Evolutionary conservation across 345 rosid species (phyloP).

Genomic region (Linum trigynum): DNA sequence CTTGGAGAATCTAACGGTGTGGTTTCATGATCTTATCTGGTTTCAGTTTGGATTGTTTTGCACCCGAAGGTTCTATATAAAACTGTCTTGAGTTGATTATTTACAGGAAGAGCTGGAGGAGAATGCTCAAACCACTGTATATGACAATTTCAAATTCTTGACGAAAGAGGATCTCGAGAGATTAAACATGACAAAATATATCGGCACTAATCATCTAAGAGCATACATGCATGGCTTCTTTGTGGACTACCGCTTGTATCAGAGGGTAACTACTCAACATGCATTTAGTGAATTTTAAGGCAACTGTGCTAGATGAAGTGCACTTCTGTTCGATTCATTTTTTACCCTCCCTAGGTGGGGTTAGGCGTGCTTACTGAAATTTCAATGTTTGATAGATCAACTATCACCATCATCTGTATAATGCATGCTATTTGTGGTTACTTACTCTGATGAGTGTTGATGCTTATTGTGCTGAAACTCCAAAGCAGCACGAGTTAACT

Average conservation of each 20-base stretch:
- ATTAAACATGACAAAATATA: constrained; percentile 65
- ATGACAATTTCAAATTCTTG: constrained; percentile 79
- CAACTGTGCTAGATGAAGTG: not conserved
- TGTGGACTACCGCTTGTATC: constrained; percentile 58
- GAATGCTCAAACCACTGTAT: constrained; percentile 63
- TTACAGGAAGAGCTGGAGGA: constrained; percentile 94
- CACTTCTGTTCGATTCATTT: not conserved
- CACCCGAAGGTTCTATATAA: constrained; percentile 3
- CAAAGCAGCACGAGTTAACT: not conserved
- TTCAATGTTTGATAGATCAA: not conserved
- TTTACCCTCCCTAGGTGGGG: not conserved
- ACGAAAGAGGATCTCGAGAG: constrained; percentile 78
- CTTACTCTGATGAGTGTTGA: not conserved
- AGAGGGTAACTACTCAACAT: constrained; percentile 34
- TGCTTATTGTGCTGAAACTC: not conserved
- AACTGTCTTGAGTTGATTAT: constrained; percentile 9
- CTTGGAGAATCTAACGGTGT: constrained; percentile 75
- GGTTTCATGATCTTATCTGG: constrained; percentile 9
- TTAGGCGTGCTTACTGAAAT: not conserved
- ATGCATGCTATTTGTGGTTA: not conserved
- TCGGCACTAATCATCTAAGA: constrained; percentile 83
- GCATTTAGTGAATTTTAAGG: not conserved
- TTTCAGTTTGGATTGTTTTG: constrained; percentile 1
- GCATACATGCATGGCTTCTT: constrained; percentile 97
- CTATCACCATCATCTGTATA: not conserved